A percentile compares a stretch with the other conserved stretches of the same genome.
Evolutionary conservation across 208 protist species (phyloP).

Genomic region (Phytomonas sp.): DNA sequence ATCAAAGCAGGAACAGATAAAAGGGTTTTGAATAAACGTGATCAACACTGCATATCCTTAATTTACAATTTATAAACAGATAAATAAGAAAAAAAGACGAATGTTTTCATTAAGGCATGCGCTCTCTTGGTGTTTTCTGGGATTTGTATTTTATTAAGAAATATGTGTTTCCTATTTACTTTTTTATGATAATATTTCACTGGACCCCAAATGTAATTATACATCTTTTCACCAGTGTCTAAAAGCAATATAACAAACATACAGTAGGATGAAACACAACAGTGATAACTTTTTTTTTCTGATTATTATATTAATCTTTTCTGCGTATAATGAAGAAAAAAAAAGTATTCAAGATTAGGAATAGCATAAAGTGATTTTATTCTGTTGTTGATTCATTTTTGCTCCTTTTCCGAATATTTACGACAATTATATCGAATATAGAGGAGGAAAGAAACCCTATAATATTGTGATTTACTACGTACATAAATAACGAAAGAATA

Average conservation of each 20-base stretch:
- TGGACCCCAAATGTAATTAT: not conserved
- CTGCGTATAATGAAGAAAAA: constrained; percentile 3
- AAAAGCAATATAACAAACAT: not conserved
- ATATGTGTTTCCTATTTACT: not conserved
- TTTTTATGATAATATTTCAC: not conserved
- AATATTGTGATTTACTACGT: not conserved
- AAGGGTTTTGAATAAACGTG: not conserved
- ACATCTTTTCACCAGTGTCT: not conserved
- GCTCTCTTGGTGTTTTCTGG: not conserved
- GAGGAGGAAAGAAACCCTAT: not conserved
- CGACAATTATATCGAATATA: not conserved
- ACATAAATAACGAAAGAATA: not conserved
- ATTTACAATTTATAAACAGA: not conserved
- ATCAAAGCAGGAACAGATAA: constrained; percentile 3
- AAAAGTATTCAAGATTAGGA: constrained; percentile 9
- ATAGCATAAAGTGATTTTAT: not conserved
- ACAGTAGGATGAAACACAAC: not conserved
- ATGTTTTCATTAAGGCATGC: not conserved
- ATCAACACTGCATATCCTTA: not conserved
- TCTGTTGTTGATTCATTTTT: constrained; percentile 4
- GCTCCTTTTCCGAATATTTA: not conserved
- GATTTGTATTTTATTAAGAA: not conserved
- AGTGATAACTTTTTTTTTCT: not conserved
- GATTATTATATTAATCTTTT: not conserved
- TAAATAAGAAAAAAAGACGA: not conserved